Conservation (phyloP, 345 rosid genomes). For the Syzygium aromaticum region DNA sequence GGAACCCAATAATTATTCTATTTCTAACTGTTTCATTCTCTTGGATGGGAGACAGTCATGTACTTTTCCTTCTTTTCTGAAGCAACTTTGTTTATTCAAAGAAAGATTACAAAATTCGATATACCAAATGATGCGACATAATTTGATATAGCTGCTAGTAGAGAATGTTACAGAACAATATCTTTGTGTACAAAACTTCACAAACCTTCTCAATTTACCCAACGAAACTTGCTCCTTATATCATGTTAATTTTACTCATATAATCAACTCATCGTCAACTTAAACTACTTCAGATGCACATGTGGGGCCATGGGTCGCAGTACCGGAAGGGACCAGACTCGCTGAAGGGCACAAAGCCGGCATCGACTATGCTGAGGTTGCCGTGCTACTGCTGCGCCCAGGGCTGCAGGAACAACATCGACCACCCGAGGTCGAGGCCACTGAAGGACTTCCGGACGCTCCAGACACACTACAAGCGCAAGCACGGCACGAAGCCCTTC, state of each 20-base stretch:
- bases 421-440: conserved; percentile 74
- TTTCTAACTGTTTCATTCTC: background rate
- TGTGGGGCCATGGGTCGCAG: conserved; percentile 97
- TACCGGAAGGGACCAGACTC: conserved; percentile 83
- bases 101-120: background rate
- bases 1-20: background rate
- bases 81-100: background rate
- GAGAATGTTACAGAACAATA: background rate
- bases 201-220: background rate
- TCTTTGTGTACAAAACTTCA: background rate
- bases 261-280: background rate
- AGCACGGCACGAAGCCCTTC: conserved; percentile 71
- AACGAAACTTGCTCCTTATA: background rate
- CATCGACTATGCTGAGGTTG: conserved; percentile 54
- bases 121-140: background rate
- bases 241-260: background rate
- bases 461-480: conserved; percentile 85
- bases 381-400: conserved; percentile 78
- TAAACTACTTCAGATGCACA: conserved; percentile 52
- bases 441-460: conserved; percentile 89
- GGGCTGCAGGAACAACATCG: conserved; percentile 86
- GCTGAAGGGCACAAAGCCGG: conserved; percentile 58
- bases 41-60: background rate
- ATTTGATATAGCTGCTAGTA: background rate
- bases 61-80: background rate